phyloP scores from a whole-genome alignment of 768 basidiomycete species.

The Mycena indigotica region DNA sequence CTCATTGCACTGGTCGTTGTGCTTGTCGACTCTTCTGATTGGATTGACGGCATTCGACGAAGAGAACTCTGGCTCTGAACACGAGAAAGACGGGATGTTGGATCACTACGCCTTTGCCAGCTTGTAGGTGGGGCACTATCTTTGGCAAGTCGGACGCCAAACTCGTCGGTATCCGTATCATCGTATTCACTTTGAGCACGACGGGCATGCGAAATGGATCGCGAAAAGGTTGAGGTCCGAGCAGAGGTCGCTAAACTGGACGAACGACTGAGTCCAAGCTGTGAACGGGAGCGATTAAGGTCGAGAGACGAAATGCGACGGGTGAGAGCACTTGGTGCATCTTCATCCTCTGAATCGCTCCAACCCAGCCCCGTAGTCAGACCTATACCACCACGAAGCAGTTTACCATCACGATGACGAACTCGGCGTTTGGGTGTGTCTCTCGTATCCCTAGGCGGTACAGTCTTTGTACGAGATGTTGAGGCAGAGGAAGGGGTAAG shows the following conservation, averaged over 20 bases:
- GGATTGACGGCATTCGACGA: conserved; percentile 6
- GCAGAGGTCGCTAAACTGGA: conserved; percentile 17
- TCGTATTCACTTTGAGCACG: conserved; percentile 19
- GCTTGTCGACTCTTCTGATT: conserved; percentile 9
- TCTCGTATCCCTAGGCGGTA: conserved; percentile 27
- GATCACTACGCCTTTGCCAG: conserved; percentile 19
- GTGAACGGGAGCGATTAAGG: conserved; percentile 39
- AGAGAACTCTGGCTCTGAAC: conserved; percentile 9
- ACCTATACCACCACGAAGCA: conserved; percentile 64
- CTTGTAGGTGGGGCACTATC: conserved; percentile 15
- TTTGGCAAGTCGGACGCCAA: conserved; percentile 8
- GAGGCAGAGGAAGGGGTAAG: conserved; percentile 6
- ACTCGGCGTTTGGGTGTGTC: conserved; percentile 59
- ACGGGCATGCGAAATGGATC: conserved; percentile 5
- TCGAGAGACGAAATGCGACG: conserved; percentile 61
- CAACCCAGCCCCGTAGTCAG: conserved; percentile 74
- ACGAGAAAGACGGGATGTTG: conserved; percentile 11
- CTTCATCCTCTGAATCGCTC: conserved; percentile 82
- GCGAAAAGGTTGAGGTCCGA: conserved; percentile 8
- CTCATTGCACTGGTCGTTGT: conserved; percentile 7
- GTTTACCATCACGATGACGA: conserved; percentile 62
- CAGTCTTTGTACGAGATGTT: conserved; percentile 6
- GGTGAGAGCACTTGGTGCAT: conserved; percentile 68
- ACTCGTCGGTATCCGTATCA: conserved; percentile 12
- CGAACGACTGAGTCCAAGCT: conserved; percentile 48